phyloP scores from a whole-genome alignment of 768 basidiomycete genomes.

The Trametes gibbosa region DNA sequence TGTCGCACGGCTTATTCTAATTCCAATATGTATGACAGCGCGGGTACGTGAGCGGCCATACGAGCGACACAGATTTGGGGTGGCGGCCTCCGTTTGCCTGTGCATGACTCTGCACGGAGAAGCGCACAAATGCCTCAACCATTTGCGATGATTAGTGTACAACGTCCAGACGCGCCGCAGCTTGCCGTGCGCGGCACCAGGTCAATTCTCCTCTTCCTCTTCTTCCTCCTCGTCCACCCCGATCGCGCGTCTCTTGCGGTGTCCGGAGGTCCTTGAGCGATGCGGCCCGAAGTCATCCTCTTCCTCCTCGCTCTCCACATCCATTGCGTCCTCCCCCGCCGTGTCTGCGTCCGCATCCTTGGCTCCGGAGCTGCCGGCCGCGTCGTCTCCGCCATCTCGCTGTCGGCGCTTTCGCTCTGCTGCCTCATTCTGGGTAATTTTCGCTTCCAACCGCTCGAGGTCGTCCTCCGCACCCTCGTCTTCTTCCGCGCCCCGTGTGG shows the following conservation, averaged over 20 bases:
- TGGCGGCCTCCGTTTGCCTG: neutral
- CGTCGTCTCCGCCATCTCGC: conserved; percentile 27
- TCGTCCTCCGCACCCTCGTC: conserved; percentile 51
- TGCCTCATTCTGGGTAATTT: conserved; percentile 54
- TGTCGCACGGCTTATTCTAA: neutral
- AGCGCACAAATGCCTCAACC: neutral
- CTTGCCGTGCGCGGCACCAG: neutral
- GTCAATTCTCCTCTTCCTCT: conserved; percentile 38
- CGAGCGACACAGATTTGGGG: neutral
- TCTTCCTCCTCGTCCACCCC: conserved; percentile 66
- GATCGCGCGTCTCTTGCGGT: conserved; percentile 56
- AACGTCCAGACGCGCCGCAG: neutral
- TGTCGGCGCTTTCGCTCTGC: conserved; percentile 48
- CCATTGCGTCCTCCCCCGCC: conserved; percentile 53
- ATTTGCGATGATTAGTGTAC: neutral
- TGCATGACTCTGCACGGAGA: neutral
- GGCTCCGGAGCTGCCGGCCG: conserved; percentile 29
- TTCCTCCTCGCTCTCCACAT: conserved; percentile 67
- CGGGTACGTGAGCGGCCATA: too few species aligned
- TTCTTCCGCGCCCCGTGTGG: conserved; percentile 20
- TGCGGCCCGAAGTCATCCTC: conserved; percentile 71
- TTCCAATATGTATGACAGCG: neutral
- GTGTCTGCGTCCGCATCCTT: conserved; percentile 30
- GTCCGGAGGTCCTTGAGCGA: conserved; percentile 42
- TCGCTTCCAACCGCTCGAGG: conserved; percentile 69